A percentile compares a stretch with the other conserved stretches of the same genome.
phyloP scores from a whole-genome alignment of 495 filamentous ascomycete genomes.

The Cercophora sp. region DNA sequence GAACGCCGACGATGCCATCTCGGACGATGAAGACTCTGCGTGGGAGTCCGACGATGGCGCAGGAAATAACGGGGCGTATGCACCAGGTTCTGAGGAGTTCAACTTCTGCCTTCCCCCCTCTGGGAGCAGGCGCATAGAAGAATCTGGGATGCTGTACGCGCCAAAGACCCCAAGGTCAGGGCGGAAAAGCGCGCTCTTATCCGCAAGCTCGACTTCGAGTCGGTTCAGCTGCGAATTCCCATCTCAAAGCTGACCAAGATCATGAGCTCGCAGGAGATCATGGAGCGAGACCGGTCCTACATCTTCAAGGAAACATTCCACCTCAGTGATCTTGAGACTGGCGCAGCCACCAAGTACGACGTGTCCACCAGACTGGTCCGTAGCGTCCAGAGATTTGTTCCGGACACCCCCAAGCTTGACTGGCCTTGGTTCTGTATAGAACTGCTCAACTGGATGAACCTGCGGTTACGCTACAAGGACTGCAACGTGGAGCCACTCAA shows the following conservation, averaged over 20 bases:
- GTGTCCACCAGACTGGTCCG: slow-evolving; percentile 33
- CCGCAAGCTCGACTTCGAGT: neutral
- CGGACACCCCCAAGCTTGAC: slow-evolving; percentile 11
- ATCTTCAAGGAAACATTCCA: slow-evolving; percentile 42
- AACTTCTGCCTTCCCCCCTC: neutral
- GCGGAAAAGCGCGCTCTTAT: neutral
- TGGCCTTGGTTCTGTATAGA: slow-evolving; percentile 33
- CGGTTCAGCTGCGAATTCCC: neutral
- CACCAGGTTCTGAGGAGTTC: neutral
- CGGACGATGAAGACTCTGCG: neutral
- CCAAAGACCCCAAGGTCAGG: too few species aligned
- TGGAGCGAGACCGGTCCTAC: slow-evolving; percentile 34
- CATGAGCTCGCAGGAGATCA: slow-evolving; percentile 10
- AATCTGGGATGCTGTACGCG: neutral
- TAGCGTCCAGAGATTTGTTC: slow-evolving; percentile 27
- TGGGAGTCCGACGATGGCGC: neutral
- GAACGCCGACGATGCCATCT: neutral
- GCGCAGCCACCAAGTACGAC: slow-evolving; percentile 30
- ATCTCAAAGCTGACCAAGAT: neutral
- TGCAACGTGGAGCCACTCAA: slow-evolving; percentile 16
- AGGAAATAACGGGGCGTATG: neutral
- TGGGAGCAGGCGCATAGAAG: neutral
- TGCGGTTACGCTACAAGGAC: slow-evolving; percentile 27
- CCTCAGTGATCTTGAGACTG: slow-evolving; percentile 39
- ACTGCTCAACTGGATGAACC: slow-evolving; percentile 32